A percentile compares a stretch with the other conserved stretches of the same genome.
phyloP scores from a whole-genome alignment of 345 rosid genomes.

The Diplotaxis tenuifolia region DNA sequence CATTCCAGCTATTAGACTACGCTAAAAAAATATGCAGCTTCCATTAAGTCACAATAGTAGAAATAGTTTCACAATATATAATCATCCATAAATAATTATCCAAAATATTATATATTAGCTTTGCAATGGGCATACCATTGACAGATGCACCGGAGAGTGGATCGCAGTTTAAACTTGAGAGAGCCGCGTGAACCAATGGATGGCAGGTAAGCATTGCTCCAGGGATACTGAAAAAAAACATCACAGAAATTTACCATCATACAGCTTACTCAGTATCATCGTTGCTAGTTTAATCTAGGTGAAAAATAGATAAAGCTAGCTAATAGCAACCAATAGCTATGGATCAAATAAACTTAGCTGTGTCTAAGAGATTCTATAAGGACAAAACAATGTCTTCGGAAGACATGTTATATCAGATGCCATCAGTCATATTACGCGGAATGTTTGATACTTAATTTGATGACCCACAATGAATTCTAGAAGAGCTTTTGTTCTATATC shows the following conservation, averaged over 20 bases:
- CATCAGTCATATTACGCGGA: background rate
- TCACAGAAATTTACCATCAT: conserved; percentile 13
- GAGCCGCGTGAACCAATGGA: conserved; percentile 84
- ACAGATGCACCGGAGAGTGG: conserved; percentile 95
- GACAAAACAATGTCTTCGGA: conserved; percentile 6
- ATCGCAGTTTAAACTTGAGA: conserved; percentile 83
- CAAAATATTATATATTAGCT: conserved; percentile 1
- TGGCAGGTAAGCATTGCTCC: conserved; percentile 84
- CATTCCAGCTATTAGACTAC: conserved; percentile 5
- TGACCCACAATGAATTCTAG: background rate
- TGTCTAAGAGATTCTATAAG: conserved; percentile 3
- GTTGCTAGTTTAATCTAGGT: conserved; percentile 11
- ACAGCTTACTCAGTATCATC: conserved; percentile 5
- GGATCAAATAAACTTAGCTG: background rate
- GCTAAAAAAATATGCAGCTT: background rate
- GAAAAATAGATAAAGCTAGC: conserved; percentile 1
- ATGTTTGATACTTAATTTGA: background rate
- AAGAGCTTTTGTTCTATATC: conserved; percentile 4
- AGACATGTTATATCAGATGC: background rate
- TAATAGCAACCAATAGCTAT: conserved; percentile 10
- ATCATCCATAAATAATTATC: background rate
- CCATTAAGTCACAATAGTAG: conserved; percentile 10
- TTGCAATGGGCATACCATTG: conserved; percentile 61
- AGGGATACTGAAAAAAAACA: conserved; percentile 68
- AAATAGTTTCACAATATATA: background rate